phyloP scores from a whole-genome alignment of 2,329 filamentous ascomycete genomes.

The Cryphonectria japonica region DNA sequence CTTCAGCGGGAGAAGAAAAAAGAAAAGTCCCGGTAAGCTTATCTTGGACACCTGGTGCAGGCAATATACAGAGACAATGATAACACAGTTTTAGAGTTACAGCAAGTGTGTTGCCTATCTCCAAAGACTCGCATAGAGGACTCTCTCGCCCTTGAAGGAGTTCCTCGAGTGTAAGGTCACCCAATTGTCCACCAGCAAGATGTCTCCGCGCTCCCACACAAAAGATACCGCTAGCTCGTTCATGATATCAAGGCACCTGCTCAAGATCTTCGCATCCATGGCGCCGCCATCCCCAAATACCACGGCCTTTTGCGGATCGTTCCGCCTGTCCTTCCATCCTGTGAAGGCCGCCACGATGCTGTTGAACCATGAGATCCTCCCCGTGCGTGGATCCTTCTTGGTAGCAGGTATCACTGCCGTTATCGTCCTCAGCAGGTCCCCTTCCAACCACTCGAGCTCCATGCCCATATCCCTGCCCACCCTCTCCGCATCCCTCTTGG shows the following conservation, averaged over 20 bases:
- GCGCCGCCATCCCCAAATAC: conserved; percentile 25
- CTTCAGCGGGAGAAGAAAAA: neutral
- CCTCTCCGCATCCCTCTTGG: conserved; percentile 17
- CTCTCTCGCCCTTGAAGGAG: conserved; percentile 23
- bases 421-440: conserved; percentile 25
- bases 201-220: conserved; percentile 22
- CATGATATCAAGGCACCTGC: conserved; percentile 26
- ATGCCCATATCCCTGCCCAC: conserved; percentile 21
- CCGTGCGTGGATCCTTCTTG: conserved; percentile 23
- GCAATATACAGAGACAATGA: neutral
- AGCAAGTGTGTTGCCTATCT: conserved; percentile 6
- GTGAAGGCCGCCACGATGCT: conserved; percentile 29
- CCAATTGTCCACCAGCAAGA: conserved; percentile 27
- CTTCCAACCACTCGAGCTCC: conserved; percentile 27
- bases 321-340: conserved; percentile 27
- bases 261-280: conserved; percentile 19
- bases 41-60: neutral
- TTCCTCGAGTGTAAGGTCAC: conserved; percentile 26
- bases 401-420: conserved; percentile 23
- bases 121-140: conserved; percentile 29
- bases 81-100: too few species aligned
- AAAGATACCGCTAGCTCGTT: conserved; percentile 26
- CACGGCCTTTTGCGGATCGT: conserved; percentile 26
- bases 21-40: neutral
- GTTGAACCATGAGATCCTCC: conserved; percentile 27